Conservation (phyloP, 2,329 filamentous ascomycete species). For the Microsporum canis region DNA sequence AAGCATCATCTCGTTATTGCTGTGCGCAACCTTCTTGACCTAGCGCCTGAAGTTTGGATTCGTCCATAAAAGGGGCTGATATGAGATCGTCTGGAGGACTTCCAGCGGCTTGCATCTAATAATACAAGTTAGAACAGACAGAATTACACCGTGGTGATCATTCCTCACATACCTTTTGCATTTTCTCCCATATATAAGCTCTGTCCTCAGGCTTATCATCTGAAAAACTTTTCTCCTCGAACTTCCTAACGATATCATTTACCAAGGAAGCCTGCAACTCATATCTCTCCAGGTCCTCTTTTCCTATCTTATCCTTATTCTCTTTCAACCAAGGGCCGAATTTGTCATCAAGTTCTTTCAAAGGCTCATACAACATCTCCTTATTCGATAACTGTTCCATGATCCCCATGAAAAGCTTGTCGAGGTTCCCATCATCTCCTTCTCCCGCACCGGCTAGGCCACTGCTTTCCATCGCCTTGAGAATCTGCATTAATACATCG, state of each 20-base stretch:
- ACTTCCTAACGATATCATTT: slow-evolving; percentile 74
- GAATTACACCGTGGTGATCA: background rate
- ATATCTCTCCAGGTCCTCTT: slow-evolving; percentile 67
- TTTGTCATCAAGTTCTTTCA: slow-evolving; percentile 92
- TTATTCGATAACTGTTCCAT: slow-evolving; percentile 99
- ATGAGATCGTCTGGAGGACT: slow-evolving; percentile 84
- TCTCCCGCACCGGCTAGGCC: slow-evolving; percentile 23
- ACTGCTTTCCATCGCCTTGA: slow-evolving; percentile 71
- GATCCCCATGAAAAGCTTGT: slow-evolving; percentile 91
- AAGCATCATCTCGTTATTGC: slow-evolving; percentile 36
- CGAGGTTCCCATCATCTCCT: slow-evolving; percentile 68
- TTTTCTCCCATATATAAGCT: slow-evolving; percentile 89
- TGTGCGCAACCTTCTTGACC: slow-evolving; percentile 51
- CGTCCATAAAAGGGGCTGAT: slow-evolving; percentile 45
- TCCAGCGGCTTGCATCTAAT: slow-evolving; percentile 90
- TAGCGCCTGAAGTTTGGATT: slow-evolving; percentile 68
- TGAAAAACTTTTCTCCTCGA: slow-evolving; percentile 69
- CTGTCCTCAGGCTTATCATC: slow-evolving; percentile 72
- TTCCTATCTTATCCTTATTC: slow-evolving; percentile 52
- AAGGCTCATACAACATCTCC: slow-evolving; percentile 94
- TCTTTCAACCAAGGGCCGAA: slow-evolving; percentile 81
- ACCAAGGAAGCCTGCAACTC: slow-evolving; percentile 70
- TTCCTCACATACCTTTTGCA: slow-evolving; percentile 69
- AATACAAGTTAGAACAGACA: slow-evolving; percentile 11
- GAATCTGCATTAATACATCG: slow-evolving; percentile 80